Evolutionary conservation across 148 eudicot genomes (phyloP).

Genomic region (Fagopyrum homotropicum): DNA sequence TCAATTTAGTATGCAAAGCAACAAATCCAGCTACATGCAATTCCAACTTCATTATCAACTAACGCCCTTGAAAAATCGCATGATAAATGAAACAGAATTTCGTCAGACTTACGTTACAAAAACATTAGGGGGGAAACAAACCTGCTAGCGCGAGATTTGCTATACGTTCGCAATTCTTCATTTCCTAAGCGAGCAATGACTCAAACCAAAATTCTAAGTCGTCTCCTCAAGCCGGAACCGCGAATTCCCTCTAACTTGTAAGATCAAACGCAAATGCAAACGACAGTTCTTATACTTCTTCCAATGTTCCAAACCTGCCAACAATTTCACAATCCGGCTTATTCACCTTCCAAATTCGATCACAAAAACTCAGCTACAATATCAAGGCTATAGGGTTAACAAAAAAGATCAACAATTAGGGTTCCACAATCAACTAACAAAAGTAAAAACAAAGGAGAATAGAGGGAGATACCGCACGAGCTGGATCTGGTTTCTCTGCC

Average conservation of each 20-base stretch:
- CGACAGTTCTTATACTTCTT: background rate
- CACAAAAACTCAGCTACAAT: background rate
- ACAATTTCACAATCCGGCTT: conserved; percentile 4
- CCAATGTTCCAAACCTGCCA: conserved; percentile 7
- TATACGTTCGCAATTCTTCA: conserved; percentile 71
- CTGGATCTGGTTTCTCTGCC: conserved; percentile 1
- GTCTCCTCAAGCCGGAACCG: background rate
- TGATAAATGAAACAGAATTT: too few relatives aligned
- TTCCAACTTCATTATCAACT: background rate
- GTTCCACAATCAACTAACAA: background rate
- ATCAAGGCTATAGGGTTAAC: background rate
- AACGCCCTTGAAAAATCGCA: too few relatives aligned
- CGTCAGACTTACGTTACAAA: too few relatives aligned
- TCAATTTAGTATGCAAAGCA: background rate
- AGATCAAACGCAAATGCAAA: conserved; percentile 11
- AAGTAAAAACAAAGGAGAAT: background rate
- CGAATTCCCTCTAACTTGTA: conserved; percentile 8
- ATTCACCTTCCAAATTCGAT: background rate
- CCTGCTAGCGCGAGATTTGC: conserved; percentile 89
- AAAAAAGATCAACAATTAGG: background rate
- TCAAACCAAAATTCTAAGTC: background rate
- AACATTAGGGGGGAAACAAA: conserved; percentile 14
- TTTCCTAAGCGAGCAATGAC: conserved; percentile 10
- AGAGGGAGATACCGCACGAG: background rate
- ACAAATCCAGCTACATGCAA: background rate